Conservation (phyloP, 176 grass and related monocot genomes). For the Carex cristatella region DNA sequence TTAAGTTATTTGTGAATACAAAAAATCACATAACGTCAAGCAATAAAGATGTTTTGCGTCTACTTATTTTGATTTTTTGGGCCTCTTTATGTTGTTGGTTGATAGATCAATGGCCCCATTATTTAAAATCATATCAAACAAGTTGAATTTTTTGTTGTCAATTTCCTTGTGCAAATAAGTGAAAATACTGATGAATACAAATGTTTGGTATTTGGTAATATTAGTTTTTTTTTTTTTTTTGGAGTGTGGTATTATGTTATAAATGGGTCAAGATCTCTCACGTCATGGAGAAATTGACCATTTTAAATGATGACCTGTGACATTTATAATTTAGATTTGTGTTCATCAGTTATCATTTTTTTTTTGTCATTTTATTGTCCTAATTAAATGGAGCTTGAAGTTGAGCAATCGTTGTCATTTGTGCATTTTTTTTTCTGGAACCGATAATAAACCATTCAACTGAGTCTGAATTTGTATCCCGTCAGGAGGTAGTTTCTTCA, state of each 20-base stretch:
- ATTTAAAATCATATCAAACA: not conserved
- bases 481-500: too few species aligned
- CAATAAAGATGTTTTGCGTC: not conserved
- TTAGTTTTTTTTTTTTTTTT: too few species aligned
- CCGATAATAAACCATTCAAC: not conserved
- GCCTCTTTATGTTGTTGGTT: not conserved
- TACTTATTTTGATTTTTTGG: not conserved
- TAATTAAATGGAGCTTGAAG: not conserved
- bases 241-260: too few species aligned
- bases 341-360: not conserved
- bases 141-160: not conserved
- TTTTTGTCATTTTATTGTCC: slow-evolving; percentile 1
- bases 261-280: not conserved
- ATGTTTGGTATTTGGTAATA: not conserved
- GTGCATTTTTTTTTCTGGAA: slow-evolving; percentile 3
- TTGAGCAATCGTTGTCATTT: not conserved
- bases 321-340: not conserved
- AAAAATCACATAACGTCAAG: not conserved
- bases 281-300: not conserved
- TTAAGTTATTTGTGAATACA: not conserved
- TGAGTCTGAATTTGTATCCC: not conserved
- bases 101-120: too few species aligned
- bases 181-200: not conserved
- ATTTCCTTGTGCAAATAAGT: not conserved
- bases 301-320: not conserved